Evolutionary conservation across 768 basidiomycete species (phyloP).

Genomic region (Epithele typhae): DNA sequence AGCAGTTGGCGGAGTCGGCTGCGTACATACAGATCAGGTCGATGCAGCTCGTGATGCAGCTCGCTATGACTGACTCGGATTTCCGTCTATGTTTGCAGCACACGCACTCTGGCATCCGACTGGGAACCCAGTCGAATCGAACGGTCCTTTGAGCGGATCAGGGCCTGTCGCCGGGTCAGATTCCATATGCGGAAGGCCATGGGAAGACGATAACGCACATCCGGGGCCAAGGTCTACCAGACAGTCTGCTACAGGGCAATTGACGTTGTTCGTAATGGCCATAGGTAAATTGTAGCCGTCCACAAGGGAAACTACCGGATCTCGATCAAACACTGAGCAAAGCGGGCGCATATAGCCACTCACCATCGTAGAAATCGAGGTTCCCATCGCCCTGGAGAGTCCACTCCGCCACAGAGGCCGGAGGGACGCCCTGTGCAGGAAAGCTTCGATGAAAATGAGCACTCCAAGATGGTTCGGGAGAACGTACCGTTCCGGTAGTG

Average conservation of each 20-base stretch:
- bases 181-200: too few species aligned
- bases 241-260: slow-evolving; percentile 30
- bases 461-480: slow-evolving; percentile 6
- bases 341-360: background rate
- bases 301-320: background rate
- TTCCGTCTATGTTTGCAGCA: slow-evolving; percentile 31
- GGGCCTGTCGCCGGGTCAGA: slow-evolving; percentile 32
- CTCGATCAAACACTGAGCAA: too few species aligned
- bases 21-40: too few species aligned
- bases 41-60: too few species aligned
- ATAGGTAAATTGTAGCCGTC: background rate
- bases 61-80: slow-evolving; percentile 25
- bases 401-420: slow-evolving; percentile 32
- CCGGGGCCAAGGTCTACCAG: slow-evolving; percentile 27
- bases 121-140: slow-evolving; percentile 29
- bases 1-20: slow-evolving; percentile 60
- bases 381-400: slow-evolving; percentile 24
- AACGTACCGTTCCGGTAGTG: slow-evolving; percentile 31
- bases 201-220: slow-evolving; percentile 30
- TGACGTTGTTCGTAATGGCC: slow-evolving; percentile 18
- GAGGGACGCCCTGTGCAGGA: slow-evolving; percentile 27
- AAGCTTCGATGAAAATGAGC: background rate
- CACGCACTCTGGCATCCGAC: slow-evolving; percentile 44
- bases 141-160: slow-evolving; percentile 27
- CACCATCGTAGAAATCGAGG: background rate